These are phyloP conservation scores for Withania somnifera DNA, from an alignment of 305 asterid genomes.

Conservation along the genomic window DNA sequence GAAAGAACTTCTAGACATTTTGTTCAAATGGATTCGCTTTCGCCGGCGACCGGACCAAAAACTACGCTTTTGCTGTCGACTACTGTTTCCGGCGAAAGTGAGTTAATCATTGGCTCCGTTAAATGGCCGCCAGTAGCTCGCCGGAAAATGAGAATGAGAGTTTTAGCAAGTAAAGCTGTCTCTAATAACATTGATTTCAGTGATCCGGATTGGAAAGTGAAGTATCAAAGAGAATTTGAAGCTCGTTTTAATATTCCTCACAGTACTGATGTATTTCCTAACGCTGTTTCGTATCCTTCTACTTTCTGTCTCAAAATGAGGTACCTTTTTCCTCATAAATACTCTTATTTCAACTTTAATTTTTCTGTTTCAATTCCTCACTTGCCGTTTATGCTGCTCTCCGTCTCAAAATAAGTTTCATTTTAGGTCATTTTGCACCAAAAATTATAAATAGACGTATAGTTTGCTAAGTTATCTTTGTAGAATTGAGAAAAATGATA, in stretches of 20 bases:
- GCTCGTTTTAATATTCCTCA: conserved; percentile 63
- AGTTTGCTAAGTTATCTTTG: not conserved
- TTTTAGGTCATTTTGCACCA: not conserved
- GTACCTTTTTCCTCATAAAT: conserved; percentile 1
- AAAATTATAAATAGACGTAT: not conserved
- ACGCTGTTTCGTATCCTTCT: conserved; percentile 52
- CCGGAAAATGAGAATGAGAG: conserved; percentile 14
- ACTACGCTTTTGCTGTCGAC: not conserved
- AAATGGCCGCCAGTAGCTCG: not conserved
- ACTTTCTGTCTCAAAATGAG: conserved; percentile 71
- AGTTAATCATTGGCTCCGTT: not conserved
- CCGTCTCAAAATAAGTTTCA: not conserved
- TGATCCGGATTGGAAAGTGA: conserved; percentile 62
- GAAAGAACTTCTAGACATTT: not conserved
- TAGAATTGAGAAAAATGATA: not conserved
- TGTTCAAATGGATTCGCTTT: conserved; percentile 39
- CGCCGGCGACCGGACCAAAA: conserved; percentile 41
- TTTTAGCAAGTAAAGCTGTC: not conserved
- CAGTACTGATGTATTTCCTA: conserved; percentile 36
- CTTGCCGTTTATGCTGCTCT: not conserved
- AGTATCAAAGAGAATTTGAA: conserved; percentile 51
- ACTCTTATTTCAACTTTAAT: not conserved
- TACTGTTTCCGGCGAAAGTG: not conserved
- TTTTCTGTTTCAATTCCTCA: too few species aligned
- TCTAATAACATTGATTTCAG: conserved; percentile 25